Percentiles rank a stretch among this genome's conserved stretches.
Evolutionary conservation across 345 rosid genomes (phyloP).

Genomic region (Syzygium aqueum): DNA sequence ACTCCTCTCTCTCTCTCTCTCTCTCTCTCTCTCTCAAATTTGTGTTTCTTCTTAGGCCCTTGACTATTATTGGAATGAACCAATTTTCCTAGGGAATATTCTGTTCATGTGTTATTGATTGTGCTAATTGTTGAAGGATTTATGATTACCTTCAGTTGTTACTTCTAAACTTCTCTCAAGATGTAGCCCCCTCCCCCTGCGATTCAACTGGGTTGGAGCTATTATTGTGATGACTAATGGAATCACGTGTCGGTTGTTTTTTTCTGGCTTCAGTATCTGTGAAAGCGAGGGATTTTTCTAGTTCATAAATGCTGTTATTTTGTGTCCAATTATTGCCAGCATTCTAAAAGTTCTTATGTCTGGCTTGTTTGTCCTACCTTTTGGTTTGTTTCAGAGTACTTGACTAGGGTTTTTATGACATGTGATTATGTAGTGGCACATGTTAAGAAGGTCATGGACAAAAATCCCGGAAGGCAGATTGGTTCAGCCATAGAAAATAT

Average conservation of each 20-base stretch:
- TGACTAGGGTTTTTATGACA: neutral
- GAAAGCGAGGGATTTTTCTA: neutral
- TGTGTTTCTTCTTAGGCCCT: neutral
- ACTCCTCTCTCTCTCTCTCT: neutral
- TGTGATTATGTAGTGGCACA: conserved; percentile 33
- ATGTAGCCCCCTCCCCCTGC: neutral
- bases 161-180: neutral
- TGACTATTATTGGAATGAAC: neutral
- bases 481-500: conserved; percentile 57
- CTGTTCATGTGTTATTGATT: neutral
- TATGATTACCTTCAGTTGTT: neutral
- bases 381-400: neutral
- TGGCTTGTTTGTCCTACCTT: neutral
- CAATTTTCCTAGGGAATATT: neutral
- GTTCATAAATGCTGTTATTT: neutral
- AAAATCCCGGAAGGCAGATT: conserved; percentile 34
- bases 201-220: neutral
- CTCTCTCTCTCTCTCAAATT: neutral
- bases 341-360: neutral
- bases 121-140: neutral
- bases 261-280: neutral
- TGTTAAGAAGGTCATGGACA: conserved; percentile 61
- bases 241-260: neutral
- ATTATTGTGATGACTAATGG: neutral
- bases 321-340: neutral